phyloP scores from a whole-genome alignment of 2,329 filamentous ascomycete genomes.

The Penicillium sp. region DNA sequence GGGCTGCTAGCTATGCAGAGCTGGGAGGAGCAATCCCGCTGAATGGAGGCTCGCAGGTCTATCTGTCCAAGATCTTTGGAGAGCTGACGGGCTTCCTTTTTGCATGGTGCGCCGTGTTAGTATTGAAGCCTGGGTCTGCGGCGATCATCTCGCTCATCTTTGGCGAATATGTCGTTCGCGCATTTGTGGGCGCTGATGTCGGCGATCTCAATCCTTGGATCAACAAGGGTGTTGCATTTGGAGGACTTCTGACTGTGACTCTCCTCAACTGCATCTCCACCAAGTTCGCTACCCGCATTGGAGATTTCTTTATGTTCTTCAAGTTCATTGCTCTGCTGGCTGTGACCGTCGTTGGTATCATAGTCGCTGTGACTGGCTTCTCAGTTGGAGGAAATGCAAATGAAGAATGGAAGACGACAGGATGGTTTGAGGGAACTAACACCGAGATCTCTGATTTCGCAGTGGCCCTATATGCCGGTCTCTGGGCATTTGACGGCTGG shows the following conservation, averaged over 20 bases:
- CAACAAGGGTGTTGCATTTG: slow-evolving; percentile 80
- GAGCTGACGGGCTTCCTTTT: slow-evolving; percentile 92
- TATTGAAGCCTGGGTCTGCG: slow-evolving; percentile 87
- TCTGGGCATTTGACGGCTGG: slow-evolving; percentile 99
- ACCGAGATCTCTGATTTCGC: slow-evolving; percentile 82
- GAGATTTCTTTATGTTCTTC: slow-evolving; percentile 93
- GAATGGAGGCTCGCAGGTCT: slow-evolving; percentile 91
- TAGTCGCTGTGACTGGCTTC: slow-evolving; percentile 83
- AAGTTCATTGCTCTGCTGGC: slow-evolving; percentile 89
- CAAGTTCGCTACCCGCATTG: slow-evolving; percentile 77
- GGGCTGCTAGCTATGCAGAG: slow-evolving; percentile 91
- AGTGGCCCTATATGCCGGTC: slow-evolving; percentile 86
- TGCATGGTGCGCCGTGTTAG: slow-evolving; percentile 91
- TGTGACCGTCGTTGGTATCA: slow-evolving; percentile 81
- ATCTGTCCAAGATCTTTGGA: slow-evolving; percentile 93
- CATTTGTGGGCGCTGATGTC: slow-evolving; percentile 80
- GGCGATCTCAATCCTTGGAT: slow-evolving; percentile 80
- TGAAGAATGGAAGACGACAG: slow-evolving; percentile 78
- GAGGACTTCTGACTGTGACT: slow-evolving; percentile 73
- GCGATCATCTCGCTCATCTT: slow-evolving; percentile 98
- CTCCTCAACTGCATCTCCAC: slow-evolving; percentile 89
- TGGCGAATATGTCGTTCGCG: slow-evolving; percentile 92
- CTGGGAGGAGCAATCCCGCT: slow-evolving; percentile 92
- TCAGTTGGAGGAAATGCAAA: slow-evolving; percentile 74
- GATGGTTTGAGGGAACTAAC: slow-evolving; percentile 86